Evolutionary conservation across 1,284 basidiomycete genomes (phyloP), one percentile per base, ranked within the genome.

Genomic region (Cutaneotrichosporon cyanovorans): DNA sequence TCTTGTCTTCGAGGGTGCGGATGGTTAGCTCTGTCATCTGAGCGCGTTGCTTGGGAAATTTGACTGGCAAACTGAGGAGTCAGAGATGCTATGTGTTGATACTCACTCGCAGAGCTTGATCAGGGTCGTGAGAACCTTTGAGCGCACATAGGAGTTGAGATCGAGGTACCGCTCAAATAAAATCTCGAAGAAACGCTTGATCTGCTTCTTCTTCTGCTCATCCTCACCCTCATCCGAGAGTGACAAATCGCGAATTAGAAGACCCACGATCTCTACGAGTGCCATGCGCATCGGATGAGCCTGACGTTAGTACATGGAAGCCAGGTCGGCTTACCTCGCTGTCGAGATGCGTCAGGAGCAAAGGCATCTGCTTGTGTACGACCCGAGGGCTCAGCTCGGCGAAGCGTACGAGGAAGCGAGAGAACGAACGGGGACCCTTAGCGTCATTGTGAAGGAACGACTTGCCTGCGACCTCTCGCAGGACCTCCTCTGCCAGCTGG

Each of bases 221-320:
- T 76, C 76, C 25, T 75, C 77, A 11, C 76, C 75, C 28, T 79
- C 80, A 35, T 78, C 77, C 2, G 78, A 76, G 37, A 72, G 69
- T 0, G 84, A 79, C 8, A 93, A 78, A 57, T 92, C 85, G 33
- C 77, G 76, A 61, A 95, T 88, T 48, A 93, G 78, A 41, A 76
- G 74, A 4, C 87, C 87, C 32, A 93, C 80, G 49, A 91, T 79
- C 66, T 93, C 90, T 39, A 95, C 80, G 46, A 95, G 77, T 1
- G 87, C 87, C 74, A 91, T 87, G 31, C 95, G 86, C 83, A 98
- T 93, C 0, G 90, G 88, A 62, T 97, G 95, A 0, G 89, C 85
- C 86, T 91, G 51, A 10, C 7, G 39, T 42, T 23, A 43, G 48
- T 35, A 12, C 12, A 28, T 21, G 4, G 11, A 12, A 7, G 39